Conservation (phyloP, 2,329 filamentous ascomycete genomes). For the Pyrenophora teres region DNA sequence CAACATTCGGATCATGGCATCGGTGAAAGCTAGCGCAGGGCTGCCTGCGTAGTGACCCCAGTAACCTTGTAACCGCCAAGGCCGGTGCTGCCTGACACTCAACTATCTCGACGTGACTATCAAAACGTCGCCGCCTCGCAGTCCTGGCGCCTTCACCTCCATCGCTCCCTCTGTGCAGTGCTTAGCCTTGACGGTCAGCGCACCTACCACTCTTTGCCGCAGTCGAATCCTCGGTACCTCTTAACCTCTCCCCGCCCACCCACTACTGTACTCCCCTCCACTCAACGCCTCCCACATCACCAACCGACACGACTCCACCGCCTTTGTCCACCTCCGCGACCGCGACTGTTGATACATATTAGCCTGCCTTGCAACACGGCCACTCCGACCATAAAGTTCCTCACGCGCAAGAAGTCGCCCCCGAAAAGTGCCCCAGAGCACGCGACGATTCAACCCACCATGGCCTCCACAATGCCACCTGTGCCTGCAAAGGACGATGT, state of each 20-base stretch:
- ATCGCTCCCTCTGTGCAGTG: constrained; percentile 6
- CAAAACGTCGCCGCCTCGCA: constrained; percentile 34
- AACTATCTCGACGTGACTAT: constrained; percentile 30
- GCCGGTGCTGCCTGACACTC: constrained; percentile 38
- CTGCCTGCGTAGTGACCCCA: constrained; percentile 1
- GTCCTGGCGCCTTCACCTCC: constrained; percentile 22
- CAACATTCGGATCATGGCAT: neutral
- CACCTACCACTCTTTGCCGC: neutral
- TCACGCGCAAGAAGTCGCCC: constrained; percentile 42
- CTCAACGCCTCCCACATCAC: constrained; percentile 7
- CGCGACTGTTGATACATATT: neutral
- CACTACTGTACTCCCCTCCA: constrained; percentile 8
- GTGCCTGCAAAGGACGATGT: constrained; percentile 63
- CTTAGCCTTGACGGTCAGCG: neutral
- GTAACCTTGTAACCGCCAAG: constrained; percentile 25
- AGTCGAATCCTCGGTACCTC: constrained; percentile 6
- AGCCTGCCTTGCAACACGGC: constrained; percentile 11
- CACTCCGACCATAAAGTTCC: constrained; percentile 30
- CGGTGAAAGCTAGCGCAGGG: constrained; percentile 19
- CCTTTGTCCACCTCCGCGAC: neutral
- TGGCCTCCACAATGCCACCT: constrained; percentile 47
- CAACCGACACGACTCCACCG: constrained; percentile 5
- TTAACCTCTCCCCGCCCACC: constrained; percentile 7
- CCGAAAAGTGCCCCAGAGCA: constrained; percentile 42
- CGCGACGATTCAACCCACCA: constrained; percentile 35